Evolutionary conservation across 192 early-diverging fungal species (phyloP).

Genomic region (Backusella tarrabulga): DNA sequence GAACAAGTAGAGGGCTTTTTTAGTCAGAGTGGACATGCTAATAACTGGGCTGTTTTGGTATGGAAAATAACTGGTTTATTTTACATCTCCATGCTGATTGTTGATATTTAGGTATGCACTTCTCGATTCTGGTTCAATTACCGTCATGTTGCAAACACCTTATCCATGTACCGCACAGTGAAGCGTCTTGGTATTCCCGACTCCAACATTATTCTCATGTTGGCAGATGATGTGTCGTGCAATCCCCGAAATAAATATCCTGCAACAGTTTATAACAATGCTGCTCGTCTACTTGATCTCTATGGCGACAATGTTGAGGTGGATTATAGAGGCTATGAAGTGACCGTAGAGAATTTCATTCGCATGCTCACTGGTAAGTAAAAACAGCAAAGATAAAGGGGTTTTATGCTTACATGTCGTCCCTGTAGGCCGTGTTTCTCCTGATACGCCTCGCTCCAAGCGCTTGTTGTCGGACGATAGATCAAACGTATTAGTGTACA

Average conservation of each 20-base stretch:
- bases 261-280: slow-evolving; percentile 93
- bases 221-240: slow-evolving; percentile 98
- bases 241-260: slow-evolving; percentile 93
- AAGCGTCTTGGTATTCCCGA: slow-evolving; percentile 98
- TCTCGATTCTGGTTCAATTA: slow-evolving; percentile 99
- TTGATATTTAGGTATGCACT: slow-evolving; percentile 72
- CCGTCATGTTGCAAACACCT: slow-evolving; percentile 95
- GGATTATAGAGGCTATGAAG: slow-evolving; percentile 98
- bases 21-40: slow-evolving; percentile 72
- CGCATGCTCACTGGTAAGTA: slow-evolving; percentile 79
- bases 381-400: not conserved
- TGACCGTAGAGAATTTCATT: slow-evolving; percentile 98
- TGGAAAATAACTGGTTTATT: not conserved
- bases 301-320: slow-evolving; percentile 98
- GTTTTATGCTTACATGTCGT: not conserved
- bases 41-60: slow-evolving; percentile 99
- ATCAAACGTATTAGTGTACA: slow-evolving; percentile 94
- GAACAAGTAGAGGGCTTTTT: slow-evolving; percentile 58
- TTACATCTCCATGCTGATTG: not conserved
- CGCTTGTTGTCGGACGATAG: slow-evolving; percentile 93
- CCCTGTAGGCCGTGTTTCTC: slow-evolving; percentile 71
- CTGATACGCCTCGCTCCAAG: slow-evolving; percentile 90
- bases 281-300: slow-evolving; percentile 75
- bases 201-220: slow-evolving; percentile 98
- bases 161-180: slow-evolving; percentile 98